phyloP scores from a whole-genome alignment of 352 stramenopile species.

The Pythium myriotylum region DNA sequence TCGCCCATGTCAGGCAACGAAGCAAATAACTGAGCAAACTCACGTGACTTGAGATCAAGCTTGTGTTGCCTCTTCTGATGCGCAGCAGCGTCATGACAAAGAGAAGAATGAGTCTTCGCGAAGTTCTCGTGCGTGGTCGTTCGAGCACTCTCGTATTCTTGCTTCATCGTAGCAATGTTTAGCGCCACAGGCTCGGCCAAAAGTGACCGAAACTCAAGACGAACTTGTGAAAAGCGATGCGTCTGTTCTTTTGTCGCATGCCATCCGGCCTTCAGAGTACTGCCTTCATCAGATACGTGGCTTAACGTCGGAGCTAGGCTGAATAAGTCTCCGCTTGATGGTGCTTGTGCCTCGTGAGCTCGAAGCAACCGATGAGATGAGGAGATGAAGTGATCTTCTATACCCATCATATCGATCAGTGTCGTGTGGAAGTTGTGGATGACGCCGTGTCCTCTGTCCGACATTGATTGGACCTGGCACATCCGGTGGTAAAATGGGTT shows the following conservation, averaged over 20 bases:
- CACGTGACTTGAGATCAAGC: constrained; percentile 47
- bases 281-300: constrained; percentile 50
- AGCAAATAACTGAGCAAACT: constrained; percentile 28
- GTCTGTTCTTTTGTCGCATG: constrained; percentile 61
- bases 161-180: constrained; percentile 78
- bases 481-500: constrained; percentile 74
- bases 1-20: constrained; percentile 27
- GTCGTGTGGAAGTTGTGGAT: constrained; percentile 52
- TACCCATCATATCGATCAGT: constrained; percentile 59
- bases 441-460: constrained; percentile 64
- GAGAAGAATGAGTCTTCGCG: constrained; percentile 41
- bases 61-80: constrained; percentile 68
- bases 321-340: constrained; percentile 26
- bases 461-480: constrained; percentile 68
- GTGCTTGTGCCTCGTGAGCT: constrained; percentile 41
- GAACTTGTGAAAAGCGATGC: constrained; percentile 60
- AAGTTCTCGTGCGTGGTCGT: constrained; percentile 68
- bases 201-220: constrained; percentile 80
- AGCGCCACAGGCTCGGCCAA: constrained; percentile 71
- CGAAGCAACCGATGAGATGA: constrained; percentile 61
- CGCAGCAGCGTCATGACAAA: constrained; percentile 48
- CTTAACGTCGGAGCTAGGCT: constrained; percentile 17
- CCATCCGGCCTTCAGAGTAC: constrained; percentile 60
- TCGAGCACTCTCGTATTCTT: constrained; percentile 70
- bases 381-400: constrained; percentile 54